phyloP scores from a whole-genome alignment of 345 rosid genomes.

The Odontarrhena argentea region DNA sequence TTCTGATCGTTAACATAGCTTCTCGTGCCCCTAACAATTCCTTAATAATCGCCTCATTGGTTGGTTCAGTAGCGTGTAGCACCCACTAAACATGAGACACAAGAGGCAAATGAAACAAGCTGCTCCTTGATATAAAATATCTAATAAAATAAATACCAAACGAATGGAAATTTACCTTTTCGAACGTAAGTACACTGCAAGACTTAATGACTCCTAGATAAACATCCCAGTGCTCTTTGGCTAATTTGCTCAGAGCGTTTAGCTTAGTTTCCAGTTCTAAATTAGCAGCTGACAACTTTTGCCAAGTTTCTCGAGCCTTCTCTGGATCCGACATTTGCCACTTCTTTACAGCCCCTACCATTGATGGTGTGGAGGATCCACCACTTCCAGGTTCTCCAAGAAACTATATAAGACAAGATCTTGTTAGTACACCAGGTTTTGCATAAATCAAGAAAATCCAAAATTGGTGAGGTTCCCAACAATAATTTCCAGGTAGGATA shows the following conservation, averaged over 20 bases:
- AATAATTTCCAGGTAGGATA: not conserved
- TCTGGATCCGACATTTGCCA: constrained; percentile 92
- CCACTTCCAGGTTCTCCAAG: constrained; percentile 97
- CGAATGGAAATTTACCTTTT: constrained; percentile 56
- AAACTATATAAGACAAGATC: constrained; percentile 50
- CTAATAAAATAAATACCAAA: constrained; percentile 1
- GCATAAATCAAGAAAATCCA: constrained; percentile 10
- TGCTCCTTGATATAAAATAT: constrained; percentile 24
- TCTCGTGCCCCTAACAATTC: constrained; percentile 72
- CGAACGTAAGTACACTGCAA: constrained; percentile 68
- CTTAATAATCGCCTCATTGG: constrained; percentile 57
- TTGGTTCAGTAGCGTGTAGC: constrained; percentile 60
- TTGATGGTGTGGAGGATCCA: constrained; percentile 96
- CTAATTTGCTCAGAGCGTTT: constrained; percentile 62
- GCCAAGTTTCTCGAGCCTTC: constrained; percentile 78
- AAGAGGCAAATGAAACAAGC: constrained; percentile 30
- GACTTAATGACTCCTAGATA: constrained; percentile 60
- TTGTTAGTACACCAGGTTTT: constrained; percentile 22
- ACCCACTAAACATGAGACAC: constrained; percentile 69
- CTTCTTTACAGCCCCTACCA: constrained; percentile 96
- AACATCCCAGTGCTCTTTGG: constrained; percentile 69
- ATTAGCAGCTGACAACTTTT: constrained; percentile 74
- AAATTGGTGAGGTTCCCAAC: constrained; percentile 24
- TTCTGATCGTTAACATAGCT: constrained; percentile 75
- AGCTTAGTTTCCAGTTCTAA: constrained; percentile 70